Evolutionary conservation across 257 asterid genomes (phyloP), one percentile per base, ranked within the genome.

Genomic region (Linaria vulgaris): DNA sequence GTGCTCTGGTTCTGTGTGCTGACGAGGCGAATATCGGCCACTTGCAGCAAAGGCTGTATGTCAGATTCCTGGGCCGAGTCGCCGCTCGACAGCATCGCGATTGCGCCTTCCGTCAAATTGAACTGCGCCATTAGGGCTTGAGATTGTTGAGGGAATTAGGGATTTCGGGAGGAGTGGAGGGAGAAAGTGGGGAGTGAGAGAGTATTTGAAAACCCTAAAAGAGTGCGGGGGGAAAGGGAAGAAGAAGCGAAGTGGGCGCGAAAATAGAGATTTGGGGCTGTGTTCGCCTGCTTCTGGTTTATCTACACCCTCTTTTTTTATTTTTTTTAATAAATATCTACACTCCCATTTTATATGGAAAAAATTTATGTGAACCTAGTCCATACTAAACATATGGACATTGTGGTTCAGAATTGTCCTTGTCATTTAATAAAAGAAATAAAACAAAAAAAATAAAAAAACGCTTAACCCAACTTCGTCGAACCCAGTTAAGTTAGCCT

Each of bases 1-100:
- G 16, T 56, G 34, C 20, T 71, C 71, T 73, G 84, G 20, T 62
- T 78, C 76, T 73, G 77, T 11, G 95, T 58, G 48, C 72, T 77
- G 51, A 90, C 82, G 21, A 69, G 61, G 41, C 90, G 84, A 14
- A 90, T 45, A 22, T 82, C 88, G 31, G 59, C 49, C 24, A 91
- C 80, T 70, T 91, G 96, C 69, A 91, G 67, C 71, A 91, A 85
- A 55, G 96, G 98, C 20, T 81, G 69, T 10, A 81, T 17, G 27
- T 75, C 83, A 20, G 56, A 13, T 6, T 23, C 56, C 59, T 60
- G 76, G 43, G 34, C 34, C 34, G 63, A 51, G 6, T 80, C 83
- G 44, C 72, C 75, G 66, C 56, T 63, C 25, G 84, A 67, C n/a
- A 90, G 46, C 75, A 65, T 43, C 71, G 76, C 69, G 25, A 91